phyloP scores from a whole-genome alignment of 2,329 filamentous ascomycete species.

The Fusarium sarcochroum region DNA sequence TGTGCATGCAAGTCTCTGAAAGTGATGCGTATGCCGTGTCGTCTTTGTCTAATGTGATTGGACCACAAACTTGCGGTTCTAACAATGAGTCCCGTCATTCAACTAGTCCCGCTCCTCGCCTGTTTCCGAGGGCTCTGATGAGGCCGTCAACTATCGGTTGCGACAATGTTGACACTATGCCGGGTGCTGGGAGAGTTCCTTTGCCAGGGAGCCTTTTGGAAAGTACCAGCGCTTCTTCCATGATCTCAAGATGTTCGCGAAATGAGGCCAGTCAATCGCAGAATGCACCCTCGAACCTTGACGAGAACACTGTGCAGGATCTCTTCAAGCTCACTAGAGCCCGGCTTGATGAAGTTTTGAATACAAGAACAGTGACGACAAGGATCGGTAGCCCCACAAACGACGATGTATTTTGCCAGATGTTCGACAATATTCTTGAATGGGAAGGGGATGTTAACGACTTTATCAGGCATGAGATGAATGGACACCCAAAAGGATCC shows the following conservation, averaged over 20 bases:
- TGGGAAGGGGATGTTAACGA: slow-evolving; percentile 89
- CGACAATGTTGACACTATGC: too few relatives aligned
- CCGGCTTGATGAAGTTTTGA: slow-evolving; percentile 84
- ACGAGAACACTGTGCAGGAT: slow-evolving; percentile 79
- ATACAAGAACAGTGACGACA: slow-evolving; percentile 75
- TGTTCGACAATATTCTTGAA: slow-evolving; percentile 93
- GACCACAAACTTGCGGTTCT: slow-evolving; percentile 72
- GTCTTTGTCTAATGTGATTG: slow-evolving; percentile 80
- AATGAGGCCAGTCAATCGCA: slow-evolving; percentile 75
- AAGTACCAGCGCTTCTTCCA: slow-evolving; percentile 56
- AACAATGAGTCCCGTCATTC: slow-evolving; percentile 74
- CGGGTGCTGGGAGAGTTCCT: slow-evolving; percentile 55
- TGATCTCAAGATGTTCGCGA: slow-evolving; percentile 62
- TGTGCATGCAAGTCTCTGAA: slow-evolving; percentile 73
- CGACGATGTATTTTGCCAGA: slow-evolving; percentile 86
- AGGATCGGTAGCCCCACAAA: slow-evolving; percentile 74
- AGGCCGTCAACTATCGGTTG: slow-evolving; percentile 50
- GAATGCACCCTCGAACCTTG: too few relatives aligned
- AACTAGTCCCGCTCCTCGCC: slow-evolving; percentile 73
- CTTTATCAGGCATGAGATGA: slow-evolving; percentile 86
- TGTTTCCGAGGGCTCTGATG: too few relatives aligned
- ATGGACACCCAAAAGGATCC: slow-evolving; percentile 78
- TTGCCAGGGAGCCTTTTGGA: too few relatives aligned
- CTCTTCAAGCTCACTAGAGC: slow-evolving; percentile 88
- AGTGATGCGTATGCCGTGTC: slow-evolving; percentile 84